Conservation (phyloP, 164 flowering plant genomes). For the Magnolia changhungtana region DNA sequence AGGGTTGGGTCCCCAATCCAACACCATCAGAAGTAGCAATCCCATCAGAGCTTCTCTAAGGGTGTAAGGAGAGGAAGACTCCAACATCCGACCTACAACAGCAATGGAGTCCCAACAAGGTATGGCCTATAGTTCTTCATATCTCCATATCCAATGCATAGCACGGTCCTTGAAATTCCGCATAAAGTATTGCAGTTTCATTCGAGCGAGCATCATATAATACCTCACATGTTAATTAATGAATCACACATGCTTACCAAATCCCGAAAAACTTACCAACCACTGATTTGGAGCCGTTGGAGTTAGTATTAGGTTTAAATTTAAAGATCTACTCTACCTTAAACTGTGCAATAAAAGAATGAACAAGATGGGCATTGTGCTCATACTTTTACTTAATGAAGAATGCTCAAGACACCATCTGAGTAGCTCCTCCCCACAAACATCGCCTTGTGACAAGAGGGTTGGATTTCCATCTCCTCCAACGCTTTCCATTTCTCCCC, state of each 20-base stretch:
- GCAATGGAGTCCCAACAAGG: no score
- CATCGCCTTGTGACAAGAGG: slow-evolving; percentile 62
- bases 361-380: background rate
- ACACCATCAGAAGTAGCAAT: no score
- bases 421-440: slow-evolving; percentile 88
- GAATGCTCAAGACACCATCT: slow-evolving; percentile 77
- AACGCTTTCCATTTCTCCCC: slow-evolving; percentile 57
- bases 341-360: no score
- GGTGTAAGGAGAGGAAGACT: no score
- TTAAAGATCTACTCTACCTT: background rate
- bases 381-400: slow-evolving; percentile 49
- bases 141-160: no score
- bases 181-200: no score
- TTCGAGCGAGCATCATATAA: background rate
- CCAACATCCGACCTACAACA: no score
- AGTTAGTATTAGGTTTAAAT: background rate
- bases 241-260: background rate
- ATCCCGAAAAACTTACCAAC: background rate
- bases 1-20: no score
- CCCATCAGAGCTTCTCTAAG: no score
- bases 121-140: no score
- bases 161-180: no score
- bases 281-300: background rate
- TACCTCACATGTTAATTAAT: background rate
- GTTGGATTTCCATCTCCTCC: slow-evolving; percentile 40